Base-by-base conservation (phyloP, 106 monocot genomes). In the Dendrobium huoshanense region DNA sequence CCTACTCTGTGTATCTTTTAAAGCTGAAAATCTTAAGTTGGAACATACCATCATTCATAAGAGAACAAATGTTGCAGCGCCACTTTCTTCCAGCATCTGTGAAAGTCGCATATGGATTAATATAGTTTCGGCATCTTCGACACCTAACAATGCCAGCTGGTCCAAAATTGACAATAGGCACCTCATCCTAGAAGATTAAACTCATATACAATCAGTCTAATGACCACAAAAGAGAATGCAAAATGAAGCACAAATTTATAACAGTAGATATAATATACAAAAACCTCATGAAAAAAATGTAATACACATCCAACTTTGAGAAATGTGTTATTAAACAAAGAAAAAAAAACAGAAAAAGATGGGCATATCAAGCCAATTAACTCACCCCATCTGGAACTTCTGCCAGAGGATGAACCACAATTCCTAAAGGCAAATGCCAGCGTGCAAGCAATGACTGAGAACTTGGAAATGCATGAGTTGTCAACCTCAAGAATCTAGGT, bases 381-480 rank as follows among this genome's bases (percentile, higher is more conserved):
- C 89, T 84, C 65, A 95, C 99, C 88, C 91, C 99, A 82, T 99
- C 91, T 82, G 95, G 88, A 79, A 84, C 82, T 86, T 95, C 93
- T 77, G 99, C 92, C 43, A 99, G 77, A 81, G 99, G 99, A 88
- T 95, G 91, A 80, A 99, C 90, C 77, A 93, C 88, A 25, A 85
- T 90, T 82, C 95, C 99, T 87, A 99, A 85, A 78, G 99, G 95
- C 76, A 99, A 86, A 87, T 99, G 99, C 99, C 99, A 99, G 79
- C 99, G 89, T 55, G 93, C 77, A 84, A 85, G 84, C 81, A 99
- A 77, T 45, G 99, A 99, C 79, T 99, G 99, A 64, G 95, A 99
- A 85, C 81, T 93, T 20, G 99, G 99, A 67, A 99, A 78, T 11
- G 99, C 91, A 85, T 95, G 87, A 58, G 93, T 99, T 65, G 99